Conservation (phyloP, 768 basidiomycete genomes). For the Dacryopinax primogenitus region DNA sequence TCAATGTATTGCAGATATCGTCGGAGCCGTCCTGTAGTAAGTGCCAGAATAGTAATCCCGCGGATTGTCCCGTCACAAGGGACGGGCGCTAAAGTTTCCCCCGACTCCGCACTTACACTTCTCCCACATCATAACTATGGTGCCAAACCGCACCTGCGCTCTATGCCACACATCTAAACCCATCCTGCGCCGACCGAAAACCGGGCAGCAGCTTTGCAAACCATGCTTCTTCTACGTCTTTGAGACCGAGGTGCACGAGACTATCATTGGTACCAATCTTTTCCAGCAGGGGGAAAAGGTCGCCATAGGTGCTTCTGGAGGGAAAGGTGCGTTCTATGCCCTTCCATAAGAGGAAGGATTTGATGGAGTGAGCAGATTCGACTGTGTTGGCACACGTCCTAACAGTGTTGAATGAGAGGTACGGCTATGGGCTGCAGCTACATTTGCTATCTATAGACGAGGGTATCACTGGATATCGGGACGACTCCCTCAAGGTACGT, state of each 20-base stretch:
- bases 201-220: conserved; percentile 92
- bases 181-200: conserved; percentile 89
- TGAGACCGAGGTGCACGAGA: conserved; percentile 96
- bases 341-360: not conserved
- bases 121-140: too few relatives aligned
- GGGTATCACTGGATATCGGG: conserved; percentile 94
- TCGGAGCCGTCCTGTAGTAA: too few relatives aligned
- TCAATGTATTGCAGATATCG: too few relatives aligned
- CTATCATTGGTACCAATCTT: conserved; percentile 67
- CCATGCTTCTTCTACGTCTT: conserved; percentile 95
- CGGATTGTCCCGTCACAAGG: too few relatives aligned
- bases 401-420: conserved; percentile 88
- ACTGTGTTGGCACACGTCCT: conserved; percentile 96
- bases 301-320: conserved; percentile 95
- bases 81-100: too few relatives aligned
- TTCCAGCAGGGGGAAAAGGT: conserved; percentile 86
- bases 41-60: too few relatives aligned
- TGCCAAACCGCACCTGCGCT: conserved; percentile 71
- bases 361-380: conserved; percentile 48
- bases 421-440: conserved; percentile 80
- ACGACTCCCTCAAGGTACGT: conserved; percentile 84
- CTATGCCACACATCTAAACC: conserved; percentile 65
- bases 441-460: conserved; percentile 95
- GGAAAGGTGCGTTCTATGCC: conserved; percentile 56
- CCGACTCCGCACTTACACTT: too few relatives aligned